A percentile compares a stretch with the other conserved stretches of the same genome.
Conservation (phyloP, 2,329 filamentous ascomycete species). For the Aureobasidium sp. region DNA sequence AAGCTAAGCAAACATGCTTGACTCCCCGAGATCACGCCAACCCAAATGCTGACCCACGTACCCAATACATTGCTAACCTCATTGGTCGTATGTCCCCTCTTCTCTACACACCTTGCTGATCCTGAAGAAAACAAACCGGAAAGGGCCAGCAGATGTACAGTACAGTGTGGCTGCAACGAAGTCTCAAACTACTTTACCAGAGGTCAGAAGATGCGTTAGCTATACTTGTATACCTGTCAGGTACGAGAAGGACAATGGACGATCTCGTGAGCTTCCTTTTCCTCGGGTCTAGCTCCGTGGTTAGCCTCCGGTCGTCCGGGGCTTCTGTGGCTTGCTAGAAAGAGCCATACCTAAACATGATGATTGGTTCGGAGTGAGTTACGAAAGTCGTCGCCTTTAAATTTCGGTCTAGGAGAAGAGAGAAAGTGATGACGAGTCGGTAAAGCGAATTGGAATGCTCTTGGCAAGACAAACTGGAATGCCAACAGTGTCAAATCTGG, state of each 20-base stretch:
- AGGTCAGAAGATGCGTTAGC: background rate
- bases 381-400: background rate
- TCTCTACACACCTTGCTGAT: background rate
- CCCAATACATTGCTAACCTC: background rate
- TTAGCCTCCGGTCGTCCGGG: background rate
- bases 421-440: background rate
- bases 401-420: background rate
- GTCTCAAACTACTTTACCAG: no score
- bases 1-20: background rate
- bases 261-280: background rate
- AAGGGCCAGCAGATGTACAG: background rate
- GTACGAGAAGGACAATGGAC: background rate
- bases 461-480: no score
- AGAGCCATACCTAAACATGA: no score
- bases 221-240: background rate
- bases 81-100: background rate
- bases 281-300: background rate
- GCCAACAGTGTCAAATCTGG: background rate
- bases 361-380: background rate
- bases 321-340: background rate
- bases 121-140: background rate
- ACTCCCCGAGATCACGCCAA: background rate
- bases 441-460: no score
- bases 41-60: background rate
- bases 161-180: no score